These are phyloP conservation scores for Ophiognomonia clavigignenti-juglandacearum DNA, from an alignment of 2,329 filamentous ascomycete genomes.

Conservation along the genomic window DNA sequence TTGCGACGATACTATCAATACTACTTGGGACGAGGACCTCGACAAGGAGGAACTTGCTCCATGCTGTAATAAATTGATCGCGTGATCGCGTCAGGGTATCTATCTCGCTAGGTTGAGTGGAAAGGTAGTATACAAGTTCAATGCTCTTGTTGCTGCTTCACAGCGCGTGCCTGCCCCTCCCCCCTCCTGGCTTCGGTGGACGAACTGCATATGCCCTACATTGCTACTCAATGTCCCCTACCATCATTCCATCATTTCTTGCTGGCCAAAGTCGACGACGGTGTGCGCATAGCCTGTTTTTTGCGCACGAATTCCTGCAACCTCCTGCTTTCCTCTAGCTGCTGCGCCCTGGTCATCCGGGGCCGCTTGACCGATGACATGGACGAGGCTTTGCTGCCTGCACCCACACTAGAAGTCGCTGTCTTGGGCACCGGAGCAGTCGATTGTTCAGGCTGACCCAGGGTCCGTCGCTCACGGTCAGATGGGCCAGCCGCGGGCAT, in stretches of 20 bases:
- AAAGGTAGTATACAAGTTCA: too few relatives aligned
- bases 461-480: background rate
- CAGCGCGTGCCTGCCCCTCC: too few relatives aligned
- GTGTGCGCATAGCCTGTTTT: background rate
- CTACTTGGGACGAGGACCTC: too few relatives aligned
- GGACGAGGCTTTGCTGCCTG: slow-evolving; percentile 2
- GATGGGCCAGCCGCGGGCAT: background rate
- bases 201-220: too few relatives aligned
- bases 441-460: background rate
- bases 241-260: background rate
- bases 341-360: background rate
- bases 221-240: too few relatives aligned
- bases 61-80: too few relatives aligned
- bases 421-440: background rate
- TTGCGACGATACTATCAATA: too few relatives aligned
- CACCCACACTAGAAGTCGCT: background rate
- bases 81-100: too few relatives aligned
- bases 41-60: too few relatives aligned
- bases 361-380: background rate
- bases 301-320: slow-evolving; percentile 1
- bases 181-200: too few relatives aligned
- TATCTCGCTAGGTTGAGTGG: too few relatives aligned
- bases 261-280: background rate
- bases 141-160: too few relatives aligned
- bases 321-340: slow-evolving; percentile 6